A percentile compares a stretch with the other conserved stretches of the same genome.
These are phyloP conservation scores for Toxoplasma gondii DNA, from an alignment of 169 alveolate genomes.

Conservation along the genomic window DNA sequence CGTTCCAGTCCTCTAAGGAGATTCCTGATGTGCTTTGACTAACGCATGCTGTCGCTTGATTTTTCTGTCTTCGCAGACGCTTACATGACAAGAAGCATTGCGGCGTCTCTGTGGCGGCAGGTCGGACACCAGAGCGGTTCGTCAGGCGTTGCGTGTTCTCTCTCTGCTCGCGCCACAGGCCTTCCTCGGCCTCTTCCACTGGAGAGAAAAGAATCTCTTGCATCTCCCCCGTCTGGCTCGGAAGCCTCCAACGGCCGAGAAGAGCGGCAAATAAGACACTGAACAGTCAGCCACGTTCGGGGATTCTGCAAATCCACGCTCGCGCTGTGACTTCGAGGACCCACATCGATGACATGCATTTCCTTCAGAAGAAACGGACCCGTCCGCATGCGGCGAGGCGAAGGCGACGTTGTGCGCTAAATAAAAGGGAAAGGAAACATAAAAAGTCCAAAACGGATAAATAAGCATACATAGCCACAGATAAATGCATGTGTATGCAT, in stretches of 20 bases:
- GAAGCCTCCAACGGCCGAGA: constrained; percentile 1
- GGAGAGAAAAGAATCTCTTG: background rate
- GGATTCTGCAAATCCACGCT: background rate
- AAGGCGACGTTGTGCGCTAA: background rate
- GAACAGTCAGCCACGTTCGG: constrained; percentile 17
- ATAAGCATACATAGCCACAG: background rate
- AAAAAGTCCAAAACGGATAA: background rate
- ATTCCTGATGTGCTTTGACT: too few relatives aligned
- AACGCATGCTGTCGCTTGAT: too few relatives aligned
- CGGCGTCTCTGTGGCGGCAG: constrained; percentile 25
- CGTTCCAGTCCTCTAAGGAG: too few relatives aligned
- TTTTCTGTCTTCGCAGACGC: background rate
- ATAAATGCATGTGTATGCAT: too few relatives aligned
- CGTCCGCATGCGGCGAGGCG: background rate
- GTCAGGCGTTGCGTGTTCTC: background rate
- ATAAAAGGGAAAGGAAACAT: background rate
- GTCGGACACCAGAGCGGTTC: constrained; percentile 9
- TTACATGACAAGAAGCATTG: constrained; percentile 9
- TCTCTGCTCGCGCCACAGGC: background rate
- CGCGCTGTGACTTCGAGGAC: background rate
- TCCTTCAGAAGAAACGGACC: constrained; percentile 24
- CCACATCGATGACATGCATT: constrained; percentile 1
- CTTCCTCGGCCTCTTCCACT: background rate
- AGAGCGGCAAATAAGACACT: constrained; percentile 24
- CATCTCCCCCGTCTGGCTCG: background rate